Percentiles rank a stretch among this genome's conserved stretches.
Conservation (phyloP, 1,139 yeast species). For the Pichia sp. region DNA sequence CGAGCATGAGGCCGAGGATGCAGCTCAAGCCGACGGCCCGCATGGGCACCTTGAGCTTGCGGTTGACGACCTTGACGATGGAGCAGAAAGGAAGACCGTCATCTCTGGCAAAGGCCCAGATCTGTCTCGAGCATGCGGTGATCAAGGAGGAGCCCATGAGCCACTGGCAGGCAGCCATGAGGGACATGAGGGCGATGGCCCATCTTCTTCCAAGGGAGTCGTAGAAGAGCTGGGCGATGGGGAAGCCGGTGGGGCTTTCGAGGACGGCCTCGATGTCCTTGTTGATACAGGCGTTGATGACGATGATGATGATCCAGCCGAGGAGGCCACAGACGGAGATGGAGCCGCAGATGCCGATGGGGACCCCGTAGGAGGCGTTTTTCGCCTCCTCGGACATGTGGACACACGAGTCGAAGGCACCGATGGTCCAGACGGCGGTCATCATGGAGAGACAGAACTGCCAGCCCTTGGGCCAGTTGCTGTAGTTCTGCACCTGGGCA, state of each 20-base stretch:
- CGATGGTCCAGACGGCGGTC: conserved; percentile 66
- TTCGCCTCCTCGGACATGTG: conserved; percentile 72
- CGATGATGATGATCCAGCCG: conserved; percentile 57
- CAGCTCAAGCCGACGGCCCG: conserved; percentile 59
- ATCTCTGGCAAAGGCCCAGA: conserved; percentile 53
- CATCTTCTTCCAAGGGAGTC: conserved; percentile 66
- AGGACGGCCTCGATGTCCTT: conserved; percentile 46
- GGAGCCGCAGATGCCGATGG: conserved; percentile 57
- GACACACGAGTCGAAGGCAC: conserved; percentile 67
- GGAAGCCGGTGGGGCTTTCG: conserved; percentile 45
- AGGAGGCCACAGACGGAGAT: conserved; percentile 56
- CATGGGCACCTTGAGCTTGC: conserved; percentile 51
- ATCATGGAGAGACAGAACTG: conserved; percentile 55
- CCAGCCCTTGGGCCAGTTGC: conserved; percentile 68
- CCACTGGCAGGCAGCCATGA: conserved; percentile 59
- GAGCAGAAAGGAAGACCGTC: conserved; percentile 46
- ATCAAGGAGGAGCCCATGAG: conserved; percentile 61
- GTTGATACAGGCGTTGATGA: conserved; percentile 52
- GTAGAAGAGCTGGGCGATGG: conserved; percentile 62
- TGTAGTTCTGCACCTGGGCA: conserved; percentile 48
- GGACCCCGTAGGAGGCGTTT: conserved; percentile 64
- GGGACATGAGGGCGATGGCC: conserved; percentile 62
- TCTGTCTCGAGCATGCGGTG: conserved; percentile 49
- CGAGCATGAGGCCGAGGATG: conserved; percentile 44
- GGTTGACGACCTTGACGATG: conserved; percentile 50